Evolutionary conservation across 768 basidiomycete species (phyloP), one percentile per base, ranked within the genome.

Genomic region (Aureoboletus auriporus): DNA sequence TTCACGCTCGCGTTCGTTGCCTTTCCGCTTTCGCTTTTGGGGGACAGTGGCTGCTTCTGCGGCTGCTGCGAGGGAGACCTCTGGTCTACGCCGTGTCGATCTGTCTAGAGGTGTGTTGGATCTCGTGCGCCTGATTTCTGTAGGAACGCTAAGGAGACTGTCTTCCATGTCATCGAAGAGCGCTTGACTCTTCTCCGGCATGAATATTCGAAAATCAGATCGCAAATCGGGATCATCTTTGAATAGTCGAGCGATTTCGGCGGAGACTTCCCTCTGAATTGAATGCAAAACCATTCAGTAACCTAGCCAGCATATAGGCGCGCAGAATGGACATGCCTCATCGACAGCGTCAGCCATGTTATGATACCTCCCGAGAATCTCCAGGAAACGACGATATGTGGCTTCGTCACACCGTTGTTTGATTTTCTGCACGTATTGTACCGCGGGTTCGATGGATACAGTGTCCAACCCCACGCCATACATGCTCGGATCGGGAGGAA

Each of bases 381-480:
- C 86, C 23, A 91, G 67, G 60, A 92, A 92, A 55, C 82, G 79
- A 46, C 80, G 78, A 55, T 91, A 92, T 5, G 88, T 93, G 13
- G 93, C 91, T 0, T 90, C 80, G 53, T 95, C 89, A 68, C 91
- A 96, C 13, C 93, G 83, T 50, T 87, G 85, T 67, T 96, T 97
- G 69, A 98, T 96, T 70, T 93, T 93, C 69, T 94, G 93, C 29
- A 99, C 93, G 57, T 95, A 98, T 59, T 91, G 83, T 48, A 98
- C 85, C 0, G 96, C 96, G 14, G 82, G 84, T 56, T 84, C 80
- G 36, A 87, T 79, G 20, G 80, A 70, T 53, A 71, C 74, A 8
- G 62, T 73, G 38, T 74, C 75, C 53, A 69, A 57, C 23, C 63
- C 59, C 61, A 68, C 14, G 10, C 65, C 58, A 45, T 65, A 69